Conservation (phyloP, 495 filamentous ascomycete genomes). For the Hypoxylon crocopeplum region DNA sequence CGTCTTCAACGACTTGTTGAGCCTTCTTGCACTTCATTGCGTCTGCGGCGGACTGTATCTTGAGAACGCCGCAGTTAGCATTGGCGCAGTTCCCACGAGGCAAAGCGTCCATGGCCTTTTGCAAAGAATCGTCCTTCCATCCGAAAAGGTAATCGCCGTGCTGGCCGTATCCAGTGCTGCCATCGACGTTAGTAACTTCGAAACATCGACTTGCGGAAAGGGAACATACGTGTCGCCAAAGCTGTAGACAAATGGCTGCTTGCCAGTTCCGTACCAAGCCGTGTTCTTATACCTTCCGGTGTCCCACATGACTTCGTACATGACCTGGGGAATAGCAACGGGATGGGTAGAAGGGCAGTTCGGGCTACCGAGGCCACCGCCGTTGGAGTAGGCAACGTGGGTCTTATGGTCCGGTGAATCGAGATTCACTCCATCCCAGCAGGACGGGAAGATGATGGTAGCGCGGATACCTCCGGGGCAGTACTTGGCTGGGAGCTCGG, state of each 20-base stretch:
- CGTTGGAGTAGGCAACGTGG: conserved; percentile 69
- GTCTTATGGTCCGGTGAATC: conserved; percentile 65
- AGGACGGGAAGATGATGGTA: conserved; percentile 73
- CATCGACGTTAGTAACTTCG: conserved; percentile 1
- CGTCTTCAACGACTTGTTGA: conserved; percentile 45
- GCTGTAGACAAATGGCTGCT: conserved; percentile 50
- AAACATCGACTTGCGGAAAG: conserved; percentile 6
- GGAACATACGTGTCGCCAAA: conserved; percentile 44
- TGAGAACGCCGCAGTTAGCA: conserved; percentile 44
- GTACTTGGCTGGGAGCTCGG: conserved; percentile 34
- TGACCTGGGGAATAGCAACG: conserved; percentile 52
- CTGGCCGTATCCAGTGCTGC: conserved; percentile 44
- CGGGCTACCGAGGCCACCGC: conserved; percentile 52
- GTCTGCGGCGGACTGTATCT: conserved; percentile 41
- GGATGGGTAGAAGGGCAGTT: conserved; percentile 51
- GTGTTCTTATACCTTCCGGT: conserved; percentile 41
- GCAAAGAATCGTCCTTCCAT: conserved; percentile 50
- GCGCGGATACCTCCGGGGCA: conserved; percentile 48
- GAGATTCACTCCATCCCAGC: conserved; percentile 75
- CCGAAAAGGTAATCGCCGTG: conserved; percentile 56
- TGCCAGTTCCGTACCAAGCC: conserved; percentile 44
- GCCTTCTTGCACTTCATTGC: conserved; percentile 44
- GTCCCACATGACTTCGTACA: conserved; percentile 51
- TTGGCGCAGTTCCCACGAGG: conserved; percentile 39
- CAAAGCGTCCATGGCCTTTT: conserved; percentile 49